Evolutionary conservation across 306 rosid species (phyloP).

Genomic region (Castanopsis chinensis): DNA sequence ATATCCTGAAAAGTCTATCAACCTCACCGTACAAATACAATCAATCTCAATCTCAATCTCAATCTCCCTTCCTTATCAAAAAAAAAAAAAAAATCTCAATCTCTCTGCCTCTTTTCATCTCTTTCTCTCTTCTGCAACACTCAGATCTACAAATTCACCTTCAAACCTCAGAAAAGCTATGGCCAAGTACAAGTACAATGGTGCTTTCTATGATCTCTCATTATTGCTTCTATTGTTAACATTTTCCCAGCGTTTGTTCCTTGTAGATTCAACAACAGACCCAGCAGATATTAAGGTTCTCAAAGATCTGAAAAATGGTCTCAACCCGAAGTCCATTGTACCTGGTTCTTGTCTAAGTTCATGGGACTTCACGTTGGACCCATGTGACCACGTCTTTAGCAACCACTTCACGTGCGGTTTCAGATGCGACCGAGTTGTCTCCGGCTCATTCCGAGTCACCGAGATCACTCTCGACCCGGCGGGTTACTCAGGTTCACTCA

Average conservation of each 20-base stretch:
- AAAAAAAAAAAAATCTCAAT: too few species aligned
- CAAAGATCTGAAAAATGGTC: constrained; percentile 42
- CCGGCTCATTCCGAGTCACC: constrained; percentile 54
- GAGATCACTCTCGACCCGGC: constrained; percentile 81
- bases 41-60: neutral
- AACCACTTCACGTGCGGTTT: constrained; percentile 73
- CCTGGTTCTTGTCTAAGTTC: constrained; percentile 61
- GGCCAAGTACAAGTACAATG: neutral
- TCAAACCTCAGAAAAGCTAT: neutral
- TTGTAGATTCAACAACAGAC: constrained; percentile 48
- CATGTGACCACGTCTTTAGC: constrained; percentile 72
- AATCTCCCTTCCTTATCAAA: too few species aligned
- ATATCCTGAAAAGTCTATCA: too few species aligned
- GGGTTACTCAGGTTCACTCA: constrained; percentile 57
- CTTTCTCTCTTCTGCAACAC: neutral
- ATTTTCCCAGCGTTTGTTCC: neutral
- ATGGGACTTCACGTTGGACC: constrained; percentile 74
- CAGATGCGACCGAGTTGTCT: constrained; percentile 58
- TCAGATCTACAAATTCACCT: too few species aligned
- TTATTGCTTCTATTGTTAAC: neutral
- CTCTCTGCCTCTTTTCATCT: neutral
- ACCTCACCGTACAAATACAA: too few species aligned
- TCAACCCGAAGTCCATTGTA: constrained; percentile 34
- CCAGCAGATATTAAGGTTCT: constrained; percentile 53
- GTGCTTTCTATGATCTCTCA: neutral